phyloP scores from a whole-genome alignment of 2,329 filamentous ascomycete species.

The Diaporthe sp. region DNA sequence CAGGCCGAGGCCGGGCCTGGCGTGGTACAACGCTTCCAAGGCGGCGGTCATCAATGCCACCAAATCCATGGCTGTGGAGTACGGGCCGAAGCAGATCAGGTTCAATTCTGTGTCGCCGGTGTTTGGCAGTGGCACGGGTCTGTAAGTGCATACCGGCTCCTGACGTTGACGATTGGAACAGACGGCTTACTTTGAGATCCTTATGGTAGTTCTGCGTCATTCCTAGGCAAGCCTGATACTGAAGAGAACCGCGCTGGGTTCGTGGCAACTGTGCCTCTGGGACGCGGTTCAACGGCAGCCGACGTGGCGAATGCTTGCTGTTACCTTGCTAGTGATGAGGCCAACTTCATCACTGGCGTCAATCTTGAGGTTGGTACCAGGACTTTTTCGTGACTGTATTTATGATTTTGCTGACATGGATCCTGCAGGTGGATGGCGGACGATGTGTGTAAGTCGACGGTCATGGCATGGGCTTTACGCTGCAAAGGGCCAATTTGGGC shows the following conservation, averaged over 20 bases:
- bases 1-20: constrained; percentile 70
- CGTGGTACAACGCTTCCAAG: constrained; percentile 79
- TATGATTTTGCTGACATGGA: background rate
- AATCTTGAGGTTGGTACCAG: constrained; percentile 65
- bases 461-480: no score
- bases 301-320: constrained; percentile 79
- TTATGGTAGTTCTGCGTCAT: constrained; percentile 47
- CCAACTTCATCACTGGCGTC: constrained; percentile 77
- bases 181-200: constrained; percentile 41
- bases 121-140: constrained; percentile 69
- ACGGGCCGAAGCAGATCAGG: constrained; percentile 76
- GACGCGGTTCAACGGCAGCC: constrained; percentile 64
- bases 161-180: background rate
- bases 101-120: constrained; percentile 79
- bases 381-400: background rate
- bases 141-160: constrained; percentile 50
- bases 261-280: constrained; percentile 64
- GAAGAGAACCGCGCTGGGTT: constrained; percentile 68
- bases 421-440: background rate
- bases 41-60: constrained; percentile 71
- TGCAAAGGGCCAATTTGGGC: rapidly evolving
- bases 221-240: constrained; percentile 71
- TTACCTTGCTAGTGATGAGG: constrained; percentile 78
- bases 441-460: background rate
- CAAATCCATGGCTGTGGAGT: constrained; percentile 75